Conservation (phyloP, 2,329 filamentous ascomycete genomes). For the Nectriaceae sp. region DNA sequence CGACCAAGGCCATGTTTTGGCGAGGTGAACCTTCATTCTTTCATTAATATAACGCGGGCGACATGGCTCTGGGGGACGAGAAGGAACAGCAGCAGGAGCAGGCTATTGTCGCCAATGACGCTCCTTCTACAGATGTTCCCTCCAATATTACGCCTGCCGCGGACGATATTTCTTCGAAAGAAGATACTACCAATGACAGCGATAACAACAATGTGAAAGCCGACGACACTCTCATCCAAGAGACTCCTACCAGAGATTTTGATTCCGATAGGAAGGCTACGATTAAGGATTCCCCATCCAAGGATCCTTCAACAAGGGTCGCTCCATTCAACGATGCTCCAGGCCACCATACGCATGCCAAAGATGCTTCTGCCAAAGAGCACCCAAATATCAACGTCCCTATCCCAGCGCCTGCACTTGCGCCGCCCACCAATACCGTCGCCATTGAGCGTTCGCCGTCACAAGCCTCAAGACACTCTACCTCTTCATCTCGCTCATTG, state of each 20-base stretch:
- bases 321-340: no score
- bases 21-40: not conserved
- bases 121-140: not conserved
- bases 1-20: not conserved
- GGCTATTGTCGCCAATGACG: not conserved
- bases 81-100: not conserved
- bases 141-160: not conserved
- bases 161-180: not conserved
- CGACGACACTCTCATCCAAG: no score
- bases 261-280: no score
- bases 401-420: not conserved
- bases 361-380: no score
- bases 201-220: no score
- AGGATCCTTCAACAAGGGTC: no score
- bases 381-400: no score
- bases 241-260: no score
- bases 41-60: not conserved
- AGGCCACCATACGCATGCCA: no score
- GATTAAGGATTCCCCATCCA: no score
- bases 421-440: not conserved
- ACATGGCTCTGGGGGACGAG: not conserved
- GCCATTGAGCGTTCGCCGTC: constrained; percentile 7
- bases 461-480: constrained; percentile 11
- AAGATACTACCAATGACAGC: no score
- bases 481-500: constrained; percentile 14